Conservation (phyloP, 352 stramenopile genomes). For the Stramenopiles sp. region DNA sequence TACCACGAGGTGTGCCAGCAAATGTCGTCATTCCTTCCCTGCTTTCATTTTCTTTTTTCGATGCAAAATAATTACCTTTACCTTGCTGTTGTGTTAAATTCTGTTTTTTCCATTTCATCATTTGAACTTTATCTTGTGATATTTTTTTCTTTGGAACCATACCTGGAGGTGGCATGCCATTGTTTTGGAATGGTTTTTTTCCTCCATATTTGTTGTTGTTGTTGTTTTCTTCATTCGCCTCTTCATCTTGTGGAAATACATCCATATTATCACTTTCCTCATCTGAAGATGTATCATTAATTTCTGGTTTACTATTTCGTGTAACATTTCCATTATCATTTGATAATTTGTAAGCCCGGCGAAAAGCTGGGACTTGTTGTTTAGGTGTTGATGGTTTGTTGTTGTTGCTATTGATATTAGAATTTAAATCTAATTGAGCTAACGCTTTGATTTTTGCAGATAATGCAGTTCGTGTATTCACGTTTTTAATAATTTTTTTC, state of each 20-base stretch:
- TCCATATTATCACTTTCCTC: not conserved
- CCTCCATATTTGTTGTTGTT: not conserved
- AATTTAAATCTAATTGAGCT: not conserved
- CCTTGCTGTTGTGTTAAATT: not conserved
- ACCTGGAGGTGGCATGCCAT: not conserved
- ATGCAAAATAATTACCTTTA: not conserved
- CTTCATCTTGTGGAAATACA: no score
- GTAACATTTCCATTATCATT: not conserved
- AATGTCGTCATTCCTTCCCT: not conserved
- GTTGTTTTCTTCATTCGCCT: not conserved
- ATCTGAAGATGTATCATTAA: not conserved
- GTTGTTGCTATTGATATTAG: not conserved
- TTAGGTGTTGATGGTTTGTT: not conserved
- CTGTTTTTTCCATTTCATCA: not conserved
- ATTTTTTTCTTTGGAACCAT: not conserved
- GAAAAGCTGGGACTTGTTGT: not conserved
- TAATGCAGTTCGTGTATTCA: not conserved
- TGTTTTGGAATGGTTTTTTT: not conserved
- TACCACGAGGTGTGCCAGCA: not conserved
- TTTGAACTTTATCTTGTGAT: not conserved
- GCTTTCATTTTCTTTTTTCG: not conserved
- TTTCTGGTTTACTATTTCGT: not conserved
- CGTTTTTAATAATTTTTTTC: not conserved
- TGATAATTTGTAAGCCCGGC: not conserved
- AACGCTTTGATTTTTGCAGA: not conserved